Base-by-base conservation (phyloP, 2,329 filamentous ascomycete species). In the Aspergillus candidus region DNA sequence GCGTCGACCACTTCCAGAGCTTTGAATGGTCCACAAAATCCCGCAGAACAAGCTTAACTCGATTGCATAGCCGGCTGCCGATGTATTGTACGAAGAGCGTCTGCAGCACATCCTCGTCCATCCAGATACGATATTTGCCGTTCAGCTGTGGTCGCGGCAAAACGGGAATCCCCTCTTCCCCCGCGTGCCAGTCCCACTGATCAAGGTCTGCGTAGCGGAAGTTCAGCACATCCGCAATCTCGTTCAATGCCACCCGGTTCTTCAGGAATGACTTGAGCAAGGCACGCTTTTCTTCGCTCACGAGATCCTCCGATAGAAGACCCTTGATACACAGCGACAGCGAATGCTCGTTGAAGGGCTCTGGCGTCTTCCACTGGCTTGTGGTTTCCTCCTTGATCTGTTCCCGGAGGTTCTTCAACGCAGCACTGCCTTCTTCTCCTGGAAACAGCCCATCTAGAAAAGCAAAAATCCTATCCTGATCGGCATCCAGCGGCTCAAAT, bases 61-160 rank as follows among this genome's bases (percentile, higher is more conserved):
- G 38, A 8, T 60, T 57, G 41, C 63, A 68, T 46, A 69, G 58
- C 13, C 52, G 50, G 22, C 68, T 57, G 2, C 66, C 68, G 32
- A 73, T 67, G 44, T 65, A 71, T 41, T 72, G 68, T 11, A 70
- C 60, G 44, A 72, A 71, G 11, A 72, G 65, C n/a, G 68, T 63
- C 48, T 73, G 69, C 12, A 73, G 54, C 10, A 72, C 63, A 38
- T 73, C 70, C 43, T 73, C 69, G 44, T 73, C 69, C 58, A 71
- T 68, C 64, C 70, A 70, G 41, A 72, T 69, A 2, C 68, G 61
- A 46, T 71, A 72, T 45, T 70, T 72, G 2, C 71, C 70, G 41
- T 72, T 72, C 17, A 69, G 48, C 31, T 70, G 66, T 32, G 63
- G 66, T 7, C 68, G 66, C 22, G 69, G 69, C 40, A 70, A 53